Percentiles rank a stretch among this genome's conserved stretches.
These are phyloP conservation scores for Trichoderma simmonsii DNA, from an alignment of 2,329 filamentous ascomycete genomes.

Conservation along the genomic window DNA sequence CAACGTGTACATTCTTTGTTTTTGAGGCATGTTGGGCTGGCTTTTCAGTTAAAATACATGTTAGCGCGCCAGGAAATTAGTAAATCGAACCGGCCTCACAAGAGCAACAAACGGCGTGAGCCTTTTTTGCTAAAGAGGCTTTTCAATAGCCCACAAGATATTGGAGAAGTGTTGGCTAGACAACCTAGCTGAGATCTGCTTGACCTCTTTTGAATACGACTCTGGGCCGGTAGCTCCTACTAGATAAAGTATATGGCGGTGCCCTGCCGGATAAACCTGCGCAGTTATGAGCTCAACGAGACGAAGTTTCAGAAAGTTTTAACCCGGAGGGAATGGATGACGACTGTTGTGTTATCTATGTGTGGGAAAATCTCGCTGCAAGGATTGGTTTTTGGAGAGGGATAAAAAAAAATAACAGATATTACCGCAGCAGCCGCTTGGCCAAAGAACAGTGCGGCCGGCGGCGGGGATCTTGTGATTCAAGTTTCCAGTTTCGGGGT, in stretches of 20 bases:
- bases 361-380: not conserved
- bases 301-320: not conserved
- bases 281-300: not conserved
- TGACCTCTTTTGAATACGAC: not conserved
- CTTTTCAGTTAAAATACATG: not conserved
- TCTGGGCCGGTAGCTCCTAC: not conserved
- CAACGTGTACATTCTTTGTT: not conserved
- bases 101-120: not conserved
- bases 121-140: not conserved
- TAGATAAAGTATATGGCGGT: not conserved
- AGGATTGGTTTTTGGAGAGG: not conserved
- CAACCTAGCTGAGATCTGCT: not conserved
- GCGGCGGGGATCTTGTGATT: slow-evolving; percentile 18
- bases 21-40: not conserved
- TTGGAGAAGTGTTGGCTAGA: not conserved
- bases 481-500: slow-evolving; percentile 14
- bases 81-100: not conserved
- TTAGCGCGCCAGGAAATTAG: not conserved
- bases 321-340: not conserved
- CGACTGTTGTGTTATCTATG: not conserved
- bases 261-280: not conserved
- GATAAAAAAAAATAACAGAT: not conserved
- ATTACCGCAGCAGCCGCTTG: slow-evolving; percentile 16
- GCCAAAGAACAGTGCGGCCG: not conserved
- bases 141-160: not conserved